Evolutionary conservation across 2,329 filamentous ascomycete genomes (phyloP), one percentile per base, ranked within the genome.

Genomic region (Colletotrichum filicis): DNA sequence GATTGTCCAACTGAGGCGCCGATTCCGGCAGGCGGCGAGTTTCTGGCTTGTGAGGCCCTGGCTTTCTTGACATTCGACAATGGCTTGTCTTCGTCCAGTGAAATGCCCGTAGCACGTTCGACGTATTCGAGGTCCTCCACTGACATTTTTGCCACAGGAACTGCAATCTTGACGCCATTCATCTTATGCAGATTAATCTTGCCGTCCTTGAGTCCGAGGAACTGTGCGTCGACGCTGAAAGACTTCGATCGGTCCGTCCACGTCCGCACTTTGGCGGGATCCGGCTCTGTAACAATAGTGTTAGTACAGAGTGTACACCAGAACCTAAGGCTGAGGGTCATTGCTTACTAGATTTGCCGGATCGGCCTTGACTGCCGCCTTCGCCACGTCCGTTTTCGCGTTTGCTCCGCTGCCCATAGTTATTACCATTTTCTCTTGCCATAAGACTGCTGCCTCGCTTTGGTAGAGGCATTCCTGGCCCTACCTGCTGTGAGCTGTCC

Each of bases 141-240:
- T 1, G 96, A 97, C 97, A 99, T 99, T 82, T 99, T 99, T 52
- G 91, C 87, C 32, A 98, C 91, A 2, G 97, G 97, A 4, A 99
- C 97, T 9, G 97, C 97, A 82, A 99, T 99, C 83, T 98, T 98
- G 78, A 99, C 95, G 49, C 97, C 97, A 80, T 99, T 99, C 84
- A 95, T 89, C 85, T 99, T 99, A 86, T 99, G 97, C 26, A 99
- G 87, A 83, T 99, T 97, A 76, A 99, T 97, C 83, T 98, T 98
- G 75, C 95, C 95, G 80, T 98, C 97, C 81, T 95, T 95, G 65
- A 98, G 89, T 32, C 95, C 96, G 64, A 99, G 91, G 79, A 98
- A 99, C 81, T 99, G 95, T 19, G 97, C 97, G 76, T 98, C 97
- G 68, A 99, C 97, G 77, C 95, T 98, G 85, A 99, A 99, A 1